Conservation (phyloP, 78 protist species). For the Dictyostelium brefeldianum region DNA sequence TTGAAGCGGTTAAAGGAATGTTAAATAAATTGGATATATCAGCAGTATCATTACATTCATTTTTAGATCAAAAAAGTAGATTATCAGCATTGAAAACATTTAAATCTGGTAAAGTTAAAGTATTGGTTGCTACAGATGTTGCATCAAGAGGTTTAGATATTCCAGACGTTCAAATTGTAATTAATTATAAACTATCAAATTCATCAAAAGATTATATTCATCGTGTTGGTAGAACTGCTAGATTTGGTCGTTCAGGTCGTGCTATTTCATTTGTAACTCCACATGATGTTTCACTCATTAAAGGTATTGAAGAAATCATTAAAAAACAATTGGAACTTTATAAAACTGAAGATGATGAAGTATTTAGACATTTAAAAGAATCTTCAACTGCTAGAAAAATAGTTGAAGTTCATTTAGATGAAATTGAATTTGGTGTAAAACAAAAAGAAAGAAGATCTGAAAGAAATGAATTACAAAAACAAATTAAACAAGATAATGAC, state of each 20-base stretch:
- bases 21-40: slow-evolving; percentile 54
- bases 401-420: slow-evolving; percentile 73
- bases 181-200: slow-evolving; percentile 98
- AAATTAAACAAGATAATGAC: slow-evolving; percentile 4
- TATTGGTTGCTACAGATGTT: slow-evolving; percentile 86
- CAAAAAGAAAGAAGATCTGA: slow-evolving; percentile 80
- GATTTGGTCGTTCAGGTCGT: slow-evolving; percentile 97
- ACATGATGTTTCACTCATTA: slow-evolving; percentile 94
- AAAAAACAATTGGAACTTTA: slow-evolving; percentile 87
- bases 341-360: slow-evolving; percentile 85
- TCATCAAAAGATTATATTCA: slow-evolving; percentile 96
- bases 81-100: slow-evolving; percentile 38
- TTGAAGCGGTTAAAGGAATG: slow-evolving; percentile 72
- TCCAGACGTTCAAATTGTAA: slow-evolving; percentile 95
- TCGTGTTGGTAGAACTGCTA: slow-evolving; percentile 99
- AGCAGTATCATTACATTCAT: slow-evolving; percentile 59
- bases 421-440: slow-evolving; percentile 76
- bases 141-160: slow-evolving; percentile 97
- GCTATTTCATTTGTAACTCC: slow-evolving; percentile 96
- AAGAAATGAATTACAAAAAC: slow-evolving; percentile 62
- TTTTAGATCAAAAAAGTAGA: slow-evolving; percentile 51
- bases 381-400: slow-evolving; percentile 76
- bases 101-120: slow-evolving; percentile 40
- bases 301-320: slow-evolving; percentile 91
- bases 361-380: slow-evolving; percentile 59